These are phyloP conservation scores for Trematosphaeria pertusa DNA, from an alignment of 2,329 filamentous ascomycete species.

Conservation along the genomic window DNA sequence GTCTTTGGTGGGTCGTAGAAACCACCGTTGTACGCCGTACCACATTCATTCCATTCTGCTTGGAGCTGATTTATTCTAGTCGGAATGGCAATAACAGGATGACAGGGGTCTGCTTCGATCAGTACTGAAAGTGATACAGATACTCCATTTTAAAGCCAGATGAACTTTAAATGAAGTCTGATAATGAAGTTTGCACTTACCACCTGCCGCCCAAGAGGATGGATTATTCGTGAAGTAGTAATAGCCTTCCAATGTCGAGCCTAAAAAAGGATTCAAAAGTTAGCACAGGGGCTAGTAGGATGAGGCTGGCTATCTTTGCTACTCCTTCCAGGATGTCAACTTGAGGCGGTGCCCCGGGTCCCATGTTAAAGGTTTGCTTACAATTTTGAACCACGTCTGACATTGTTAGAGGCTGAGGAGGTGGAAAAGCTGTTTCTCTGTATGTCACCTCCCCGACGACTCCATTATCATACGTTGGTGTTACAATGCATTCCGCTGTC, in stretches of 20 bases:
- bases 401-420: conserved; percentile 5
- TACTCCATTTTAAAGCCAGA: too few relatives aligned
- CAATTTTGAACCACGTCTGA: conserved; percentile 17
- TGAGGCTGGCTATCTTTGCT: too few relatives aligned
- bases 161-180: too few relatives aligned
- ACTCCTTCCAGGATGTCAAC: too few relatives aligned
- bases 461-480: neutral
- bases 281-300: too few relatives aligned
- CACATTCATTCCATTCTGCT: conserved; percentile 13
- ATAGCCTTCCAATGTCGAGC: conserved; percentile 14
- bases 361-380: too few relatives aligned
- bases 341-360: too few relatives aligned
- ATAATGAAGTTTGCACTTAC: too few relatives aligned
- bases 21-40: conserved; percentile 8
- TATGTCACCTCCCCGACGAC: neutral
- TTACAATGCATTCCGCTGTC: conserved; percentile 1
- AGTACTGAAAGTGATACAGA: too few relatives aligned
- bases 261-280: neutral
- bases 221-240: conserved; percentile 10
- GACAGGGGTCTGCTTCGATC: conserved; percentile 15
- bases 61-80: conserved; percentile 10
- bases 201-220: conserved; percentile 2
- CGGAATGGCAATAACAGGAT: conserved; percentile 19
- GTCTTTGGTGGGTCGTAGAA: conserved; percentile 21
- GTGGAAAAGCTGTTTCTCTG: neutral